Percentiles rank a stretch among this genome's conserved stretches.
Conservation (phyloP, 2,329 filamentous ascomycete genomes). For the Fusarium sp. region DNA sequence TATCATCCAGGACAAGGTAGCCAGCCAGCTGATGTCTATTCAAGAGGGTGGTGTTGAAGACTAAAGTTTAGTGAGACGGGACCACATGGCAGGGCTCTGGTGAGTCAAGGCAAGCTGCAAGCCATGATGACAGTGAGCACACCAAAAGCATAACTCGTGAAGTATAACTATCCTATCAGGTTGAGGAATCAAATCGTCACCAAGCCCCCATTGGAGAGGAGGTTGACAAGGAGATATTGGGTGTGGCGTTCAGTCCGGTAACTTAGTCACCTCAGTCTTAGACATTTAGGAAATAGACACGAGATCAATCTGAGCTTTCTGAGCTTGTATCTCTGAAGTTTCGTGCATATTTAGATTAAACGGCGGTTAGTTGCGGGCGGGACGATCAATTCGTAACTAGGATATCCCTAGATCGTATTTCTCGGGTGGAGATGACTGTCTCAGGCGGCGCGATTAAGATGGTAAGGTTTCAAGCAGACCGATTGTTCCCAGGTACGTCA, state of each 20-base stretch:
- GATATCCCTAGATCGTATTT: conserved; percentile 13
- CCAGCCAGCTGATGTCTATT: conserved; percentile 13
- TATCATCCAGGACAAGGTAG: conserved; percentile 13
- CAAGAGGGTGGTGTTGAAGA: conserved; percentile 17
- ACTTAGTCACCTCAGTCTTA: conserved; percentile 17
- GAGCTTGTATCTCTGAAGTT: not conserved
- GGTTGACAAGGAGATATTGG: conserved; percentile 9
- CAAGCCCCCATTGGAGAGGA: conserved; percentile 1
- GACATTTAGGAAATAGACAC: conserved; percentile 24
- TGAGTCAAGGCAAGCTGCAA: conserved; percentile 34
- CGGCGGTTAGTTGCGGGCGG: not conserved
- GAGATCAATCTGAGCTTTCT: not conserved
- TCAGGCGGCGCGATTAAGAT: conserved; percentile 4
- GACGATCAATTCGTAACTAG: conserved; percentile 5
- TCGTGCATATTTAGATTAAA: conserved; percentile 1
- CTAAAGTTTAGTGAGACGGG: conserved; percentile 14
- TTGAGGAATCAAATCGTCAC: not conserved
- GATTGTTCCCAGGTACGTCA: conserved; percentile 22
- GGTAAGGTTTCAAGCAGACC: conserved; percentile 19
- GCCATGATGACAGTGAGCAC: conserved; percentile 31
- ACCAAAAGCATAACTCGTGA: conserved; percentile 15
- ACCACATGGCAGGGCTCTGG: conserved; percentile 31
- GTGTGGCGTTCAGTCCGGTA: conserved; percentile 7
- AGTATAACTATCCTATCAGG: conserved; percentile 18
- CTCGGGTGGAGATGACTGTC: not conserved